These are phyloP conservation scores for Dendrocalamus latiflorus DNA, from an alignment of 202 grass and related monocot species.

Conservation along the genomic window DNA sequence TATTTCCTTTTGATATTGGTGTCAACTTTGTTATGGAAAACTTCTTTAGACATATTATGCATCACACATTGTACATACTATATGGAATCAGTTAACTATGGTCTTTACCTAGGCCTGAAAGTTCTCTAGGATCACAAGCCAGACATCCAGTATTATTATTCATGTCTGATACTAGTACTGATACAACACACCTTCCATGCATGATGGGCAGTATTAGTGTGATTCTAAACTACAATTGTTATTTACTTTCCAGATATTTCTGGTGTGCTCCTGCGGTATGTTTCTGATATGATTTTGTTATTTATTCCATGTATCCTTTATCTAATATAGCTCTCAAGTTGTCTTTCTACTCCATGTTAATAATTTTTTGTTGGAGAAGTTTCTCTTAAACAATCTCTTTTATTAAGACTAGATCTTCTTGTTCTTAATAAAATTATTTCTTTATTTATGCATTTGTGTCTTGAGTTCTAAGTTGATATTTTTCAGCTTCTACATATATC, in stretches of 20 bases:
- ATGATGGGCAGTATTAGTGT: neutral
- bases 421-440: neutral
- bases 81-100: neutral
- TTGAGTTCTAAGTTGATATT: neutral
- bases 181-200: neutral
- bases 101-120: neutral
- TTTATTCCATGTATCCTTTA: neutral
- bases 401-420: neutral
- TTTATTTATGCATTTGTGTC: neutral
- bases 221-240: neutral
- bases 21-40: neutral
- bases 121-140: neutral
- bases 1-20: constrained; percentile 9
- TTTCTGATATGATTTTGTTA: neutral
- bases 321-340: neutral
- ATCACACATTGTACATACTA: neutral
- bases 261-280: neutral
- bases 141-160: neutral
- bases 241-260: neutral
- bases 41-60: neutral
- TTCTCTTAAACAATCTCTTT: neutral
- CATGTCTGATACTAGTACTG: neutral
- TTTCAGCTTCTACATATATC: neutral
- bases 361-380: neutral
- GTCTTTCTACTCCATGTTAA: neutral